phyloP scores from a whole-genome alignment of 495 filamentous ascomycete genomes.

The Sphaerosporella brunnea region DNA sequence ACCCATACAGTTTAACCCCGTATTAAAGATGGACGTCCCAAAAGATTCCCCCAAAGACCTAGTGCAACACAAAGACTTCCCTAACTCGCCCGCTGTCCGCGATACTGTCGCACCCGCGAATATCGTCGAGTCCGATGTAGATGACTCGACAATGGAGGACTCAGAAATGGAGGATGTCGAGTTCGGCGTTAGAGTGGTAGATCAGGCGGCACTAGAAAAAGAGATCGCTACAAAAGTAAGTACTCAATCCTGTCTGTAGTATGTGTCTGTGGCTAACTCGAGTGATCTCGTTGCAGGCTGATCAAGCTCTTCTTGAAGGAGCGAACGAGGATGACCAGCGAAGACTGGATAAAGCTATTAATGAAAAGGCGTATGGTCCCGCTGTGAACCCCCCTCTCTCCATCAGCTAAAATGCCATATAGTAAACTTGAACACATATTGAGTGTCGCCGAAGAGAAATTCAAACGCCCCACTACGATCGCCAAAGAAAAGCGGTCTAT shows the following conservation, averaged over 20 bases:
- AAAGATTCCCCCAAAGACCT: no score
- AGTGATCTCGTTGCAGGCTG: conserved; percentile 38
- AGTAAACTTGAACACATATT: conserved; percentile 16
- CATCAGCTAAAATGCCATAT: no score
- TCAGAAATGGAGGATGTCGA: conserved; percentile 7
- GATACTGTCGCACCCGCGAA: no score
- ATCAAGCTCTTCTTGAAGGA: conserved; percentile 55
- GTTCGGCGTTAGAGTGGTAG: conserved; percentile 14
- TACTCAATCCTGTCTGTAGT: background rate
- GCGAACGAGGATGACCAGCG: conserved; percentile 78
- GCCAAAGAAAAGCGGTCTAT: conserved; percentile 7
- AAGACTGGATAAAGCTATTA: conserved; percentile 58
- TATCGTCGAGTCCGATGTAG: no score
- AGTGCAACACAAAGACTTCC: no score
- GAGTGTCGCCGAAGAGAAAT: conserved; percentile 4
- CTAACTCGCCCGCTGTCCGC: no score
- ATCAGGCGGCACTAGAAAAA: conserved; percentile 26
- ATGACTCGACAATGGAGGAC: no score
- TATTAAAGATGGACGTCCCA: no score
- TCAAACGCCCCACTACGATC: conserved; percentile 2
- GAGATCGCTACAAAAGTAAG: conserved; percentile 27
- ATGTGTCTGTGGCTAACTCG: background rate
- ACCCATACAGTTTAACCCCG: no score
- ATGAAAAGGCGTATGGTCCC: conserved; percentile 37
- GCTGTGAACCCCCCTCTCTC: background rate